phyloP scores from a whole-genome alignment of 768 basidiomycete genomes.

The Sporobolomyces roseus region DNA sequence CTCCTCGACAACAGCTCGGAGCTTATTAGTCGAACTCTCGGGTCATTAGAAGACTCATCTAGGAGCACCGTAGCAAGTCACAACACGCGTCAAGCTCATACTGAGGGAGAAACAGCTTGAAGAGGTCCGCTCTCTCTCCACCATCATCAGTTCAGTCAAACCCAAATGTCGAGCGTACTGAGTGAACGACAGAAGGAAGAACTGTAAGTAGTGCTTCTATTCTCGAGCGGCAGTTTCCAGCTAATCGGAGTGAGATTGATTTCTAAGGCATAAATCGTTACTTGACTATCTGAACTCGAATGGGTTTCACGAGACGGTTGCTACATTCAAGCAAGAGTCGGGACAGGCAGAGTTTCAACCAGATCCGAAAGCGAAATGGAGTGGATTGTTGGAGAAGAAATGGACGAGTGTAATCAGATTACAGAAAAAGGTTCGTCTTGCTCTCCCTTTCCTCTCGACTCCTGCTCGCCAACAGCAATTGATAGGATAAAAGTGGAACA shows the following conservation, averaged over 20 bases:
- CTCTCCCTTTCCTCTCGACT: background rate
- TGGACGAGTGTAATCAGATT: constrained; percentile 94
- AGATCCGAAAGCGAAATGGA: constrained; percentile 80
- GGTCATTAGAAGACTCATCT: no score
- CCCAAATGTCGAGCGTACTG: constrained; percentile 28
- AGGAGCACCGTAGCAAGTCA: no score
- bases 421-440: constrained; percentile 73
- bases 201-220: constrained; percentile 18
- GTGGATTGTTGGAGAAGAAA: constrained; percentile 89
- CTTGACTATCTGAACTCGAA: constrained; percentile 49
- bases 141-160: background rate
- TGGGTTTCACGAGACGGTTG: constrained; percentile 43
- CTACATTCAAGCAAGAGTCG: constrained; percentile 44
- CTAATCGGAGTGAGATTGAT: background rate
- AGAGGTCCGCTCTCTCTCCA: no score
- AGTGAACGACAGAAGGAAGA: constrained; percentile 42
- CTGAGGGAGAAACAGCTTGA: no score
- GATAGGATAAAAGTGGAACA: constrained; percentile 46
- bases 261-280: constrained; percentile 50
- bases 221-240: background rate
- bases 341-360: constrained; percentile 60
- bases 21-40: no score
- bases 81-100: no score
- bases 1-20: no score
- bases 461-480: background rate